phyloP scores from a whole-genome alignment of 371 early-diverging fungal species.

The Syncephalastrum racemosum region DNA sequence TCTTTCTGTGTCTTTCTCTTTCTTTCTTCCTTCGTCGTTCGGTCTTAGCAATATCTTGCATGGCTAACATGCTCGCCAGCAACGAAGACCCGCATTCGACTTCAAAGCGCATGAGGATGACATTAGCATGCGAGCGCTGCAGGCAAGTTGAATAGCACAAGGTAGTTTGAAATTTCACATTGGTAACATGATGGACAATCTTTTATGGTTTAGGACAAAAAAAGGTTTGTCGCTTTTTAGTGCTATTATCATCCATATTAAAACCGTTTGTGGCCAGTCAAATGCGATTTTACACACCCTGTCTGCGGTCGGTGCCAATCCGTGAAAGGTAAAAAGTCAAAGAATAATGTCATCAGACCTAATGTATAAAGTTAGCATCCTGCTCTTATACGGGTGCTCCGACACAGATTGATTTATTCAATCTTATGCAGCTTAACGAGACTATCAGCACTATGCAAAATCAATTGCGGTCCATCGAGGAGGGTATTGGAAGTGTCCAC shows the following conservation, averaged over 20 bases:
- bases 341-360: neutral
- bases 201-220: constrained; percentile 28
- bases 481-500: constrained; percentile 28
- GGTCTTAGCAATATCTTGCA: too few relatives aligned
- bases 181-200: neutral
- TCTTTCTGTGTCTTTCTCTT: constrained; percentile 5
- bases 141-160: constrained; percentile 23
- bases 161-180: neutral
- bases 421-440: constrained; percentile 43
- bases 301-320: constrained; percentile 39
- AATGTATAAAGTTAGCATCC: constrained; percentile 18
- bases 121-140: constrained; percentile 56
- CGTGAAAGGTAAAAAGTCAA: constrained; percentile 36
- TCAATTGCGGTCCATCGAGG: constrained; percentile 34
- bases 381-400: constrained; percentile 51
- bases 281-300: constrained; percentile 55
- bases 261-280: constrained; percentile 28
- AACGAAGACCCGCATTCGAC: constrained; percentile 18
- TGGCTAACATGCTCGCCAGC: neutral
- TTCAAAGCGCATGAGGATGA: constrained; percentile 52
- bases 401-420: constrained; percentile 51
- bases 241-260: neutral
- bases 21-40: constrained; percentile 1
- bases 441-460: constrained; percentile 36
- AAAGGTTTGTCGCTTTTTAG: constrained; percentile 25